Evolutionary conservation across 495 filamentous ascomycete genomes (phyloP).

Genomic region (Penicillium bovifimosum): DNA sequence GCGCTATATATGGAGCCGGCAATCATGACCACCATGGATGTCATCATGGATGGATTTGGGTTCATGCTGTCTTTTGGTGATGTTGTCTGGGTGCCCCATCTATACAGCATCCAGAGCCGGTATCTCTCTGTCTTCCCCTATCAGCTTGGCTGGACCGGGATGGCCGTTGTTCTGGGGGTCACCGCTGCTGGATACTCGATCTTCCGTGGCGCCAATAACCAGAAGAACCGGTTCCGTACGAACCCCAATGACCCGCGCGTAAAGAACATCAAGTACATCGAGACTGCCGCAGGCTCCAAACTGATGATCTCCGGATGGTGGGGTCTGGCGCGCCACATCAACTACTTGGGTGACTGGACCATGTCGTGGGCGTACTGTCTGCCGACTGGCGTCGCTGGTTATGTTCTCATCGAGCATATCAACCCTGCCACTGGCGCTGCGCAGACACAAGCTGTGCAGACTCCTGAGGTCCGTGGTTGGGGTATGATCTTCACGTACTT

Average conservation of each 20-base stretch:
- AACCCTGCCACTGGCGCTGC: slow-evolving; percentile 48
- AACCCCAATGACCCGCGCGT: slow-evolving; percentile 79
- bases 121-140: slow-evolving; percentile 83
- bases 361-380: slow-evolving; percentile 90
- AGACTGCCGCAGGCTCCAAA: slow-evolving; percentile 76
- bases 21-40: slow-evolving; percentile 92
- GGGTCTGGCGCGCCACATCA: slow-evolving; percentile 89
- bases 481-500: slow-evolving; percentile 91
- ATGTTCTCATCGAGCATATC: slow-evolving; percentile 48
- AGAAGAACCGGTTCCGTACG: slow-evolving; percentile 92
- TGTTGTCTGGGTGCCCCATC: slow-evolving; percentile 87
- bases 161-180: slow-evolving; percentile 56
- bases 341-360: slow-evolving; percentile 96
- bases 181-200: slow-evolving; percentile 72
- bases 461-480: slow-evolving; percentile 64
- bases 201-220: slow-evolving; percentile 85
- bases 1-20: slow-evolving; percentile 84
- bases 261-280: slow-evolving; percentile 75
- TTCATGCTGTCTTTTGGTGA: slow-evolving; percentile 97
- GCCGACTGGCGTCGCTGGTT: slow-evolving; percentile 83
- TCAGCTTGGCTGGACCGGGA: slow-evolving; percentile 60
- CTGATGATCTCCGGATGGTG: slow-evolving; percentile 91
- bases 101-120: slow-evolving; percentile 79
- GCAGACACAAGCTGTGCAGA: slow-evolving; percentile 57
- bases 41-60: slow-evolving; percentile 91